Evolutionary conservation across 1,284 basidiomycete species (phyloP), one percentile per base, ranked within the genome.

Genomic region (Cutaneotrichosporon mucoides): DNA sequence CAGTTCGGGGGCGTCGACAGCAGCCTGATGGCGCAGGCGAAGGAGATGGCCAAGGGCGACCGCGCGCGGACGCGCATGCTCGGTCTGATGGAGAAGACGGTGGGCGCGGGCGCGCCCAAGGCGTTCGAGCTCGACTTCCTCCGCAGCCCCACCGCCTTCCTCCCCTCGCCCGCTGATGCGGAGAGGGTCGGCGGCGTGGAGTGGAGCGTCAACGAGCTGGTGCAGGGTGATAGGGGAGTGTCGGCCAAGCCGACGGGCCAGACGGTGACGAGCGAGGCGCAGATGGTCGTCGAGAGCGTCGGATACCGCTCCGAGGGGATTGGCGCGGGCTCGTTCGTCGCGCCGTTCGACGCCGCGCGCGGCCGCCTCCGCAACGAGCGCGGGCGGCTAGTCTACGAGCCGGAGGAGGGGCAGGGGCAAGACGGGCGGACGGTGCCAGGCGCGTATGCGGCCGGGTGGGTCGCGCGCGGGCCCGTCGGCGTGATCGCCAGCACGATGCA

Each of bases 401-500:
- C 24, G 24, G 24, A 24, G 24, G 24, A 24, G 24, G 24, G 24
- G 24, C 24, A 24, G 24, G 24, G 24, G 24, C 24, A 24, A 24
- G 24, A 24, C 24, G 61, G 67, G 5, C 76, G 74, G 5, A 55
- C 66, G 16, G 64, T 83, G 2, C 82, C 82, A 34, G 87, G 88
- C 42, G 81, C 92, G n/a, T 98, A 97, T 73, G 88, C 90, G 2
- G 88, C 90, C 1, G 95, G 95, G 3, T 99, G 96, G 96, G 88
- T 92, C 0, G 89, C 92, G 0, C 86, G 85, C 10, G 96, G 95
- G 24, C 93, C 95, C 0, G 87, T 86, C 48, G 95, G 96, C 5
- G 93, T 99, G 11, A 84, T 99, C 49, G 94, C 92, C 0, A 84
- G 87, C 13, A 98, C 96, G 33, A 94, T 99, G 92, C 86, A 92